phyloP scores from a whole-genome alignment of 768 basidiomycete genomes.

The Suillus plorans region DNA sequence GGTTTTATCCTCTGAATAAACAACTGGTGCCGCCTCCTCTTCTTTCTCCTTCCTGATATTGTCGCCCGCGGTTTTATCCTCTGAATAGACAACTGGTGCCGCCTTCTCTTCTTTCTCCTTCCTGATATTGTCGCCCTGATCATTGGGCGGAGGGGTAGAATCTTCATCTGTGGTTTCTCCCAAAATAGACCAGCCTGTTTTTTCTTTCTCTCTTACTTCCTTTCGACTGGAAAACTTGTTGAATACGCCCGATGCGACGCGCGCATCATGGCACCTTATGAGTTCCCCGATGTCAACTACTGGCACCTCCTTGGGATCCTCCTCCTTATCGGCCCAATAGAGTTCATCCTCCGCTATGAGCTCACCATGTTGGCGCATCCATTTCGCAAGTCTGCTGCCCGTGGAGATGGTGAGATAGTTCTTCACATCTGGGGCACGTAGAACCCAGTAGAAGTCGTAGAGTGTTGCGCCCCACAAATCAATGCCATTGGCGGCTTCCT shows the following conservation, averaged over 20 bases:
- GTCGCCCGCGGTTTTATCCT: too few species aligned
- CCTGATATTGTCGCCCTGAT: background rate
- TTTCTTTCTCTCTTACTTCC: background rate
- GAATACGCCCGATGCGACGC: background rate
- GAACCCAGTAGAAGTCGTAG: constrained; percentile 24
- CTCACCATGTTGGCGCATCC: constrained; percentile 19
- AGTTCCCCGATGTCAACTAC: constrained; percentile 18
- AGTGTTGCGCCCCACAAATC: constrained; percentile 27
- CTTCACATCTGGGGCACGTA: constrained; percentile 10
- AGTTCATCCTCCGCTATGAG: constrained; percentile 16
- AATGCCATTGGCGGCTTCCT: constrained; percentile 17
- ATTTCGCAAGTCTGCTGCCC: constrained; percentile 18
- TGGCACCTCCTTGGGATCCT: constrained; percentile 15
- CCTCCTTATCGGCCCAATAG: constrained; percentile 23
- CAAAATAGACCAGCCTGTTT: background rate
- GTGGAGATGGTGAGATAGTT: constrained; percentile 3
- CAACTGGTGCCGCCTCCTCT: too few species aligned
- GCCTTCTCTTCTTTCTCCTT: background rate
- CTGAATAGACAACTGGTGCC: background rate
- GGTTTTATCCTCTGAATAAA: too few species aligned
- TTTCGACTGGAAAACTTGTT: background rate
- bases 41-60: too few species aligned
- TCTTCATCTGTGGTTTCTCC: background rate
- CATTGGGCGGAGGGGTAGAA: background rate
- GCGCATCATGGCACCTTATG: constrained; percentile 13